phyloP scores from a whole-genome alignment of 345 rosid species.

The Eucalyptus dawsonii region DNA sequence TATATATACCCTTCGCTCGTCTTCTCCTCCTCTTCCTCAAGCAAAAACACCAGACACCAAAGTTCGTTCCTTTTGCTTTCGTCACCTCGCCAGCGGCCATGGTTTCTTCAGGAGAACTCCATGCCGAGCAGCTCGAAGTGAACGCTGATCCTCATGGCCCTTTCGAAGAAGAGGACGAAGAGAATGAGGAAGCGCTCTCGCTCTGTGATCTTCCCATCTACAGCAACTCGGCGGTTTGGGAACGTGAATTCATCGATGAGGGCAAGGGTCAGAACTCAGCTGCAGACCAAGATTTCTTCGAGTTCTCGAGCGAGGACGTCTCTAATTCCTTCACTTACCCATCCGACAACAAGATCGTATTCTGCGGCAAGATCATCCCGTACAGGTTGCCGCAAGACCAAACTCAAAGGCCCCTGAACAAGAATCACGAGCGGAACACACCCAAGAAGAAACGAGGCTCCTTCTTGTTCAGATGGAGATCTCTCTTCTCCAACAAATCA shows the following conservation, averaged over 20 bases:
- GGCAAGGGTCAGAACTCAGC: neutral
- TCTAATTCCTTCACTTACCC: slow-evolving; percentile 2
- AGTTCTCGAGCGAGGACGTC: slow-evolving; percentile 32
- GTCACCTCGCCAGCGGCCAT: neutral
- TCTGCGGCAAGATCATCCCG: slow-evolving; percentile 43
- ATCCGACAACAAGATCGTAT: slow-evolving; percentile 11
- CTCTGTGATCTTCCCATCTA: slow-evolving; percentile 29
- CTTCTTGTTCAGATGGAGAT: neutral
- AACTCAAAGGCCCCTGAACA: neutral
- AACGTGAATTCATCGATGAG: neutral
- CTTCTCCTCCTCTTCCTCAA: neutral
- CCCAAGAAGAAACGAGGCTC: neutral
- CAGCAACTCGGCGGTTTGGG: neutral
- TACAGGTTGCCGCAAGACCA: neutral
- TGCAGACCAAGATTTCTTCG: slow-evolving; percentile 30
- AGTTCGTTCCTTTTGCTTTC: neutral
- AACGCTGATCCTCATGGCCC: neutral
- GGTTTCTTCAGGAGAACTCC: neutral
- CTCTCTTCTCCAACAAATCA: slow-evolving; percentile 2
- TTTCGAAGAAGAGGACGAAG: neutral
- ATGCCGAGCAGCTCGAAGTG: neutral
- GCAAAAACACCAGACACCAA: neutral
- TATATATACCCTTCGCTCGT: neutral
- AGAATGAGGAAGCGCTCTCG: slow-evolving; percentile 31
- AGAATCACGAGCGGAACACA: neutral